phyloP scores from a whole-genome alignment of 495 filamentous ascomycete species.

The Podospora pseudopauciseta region DNA sequence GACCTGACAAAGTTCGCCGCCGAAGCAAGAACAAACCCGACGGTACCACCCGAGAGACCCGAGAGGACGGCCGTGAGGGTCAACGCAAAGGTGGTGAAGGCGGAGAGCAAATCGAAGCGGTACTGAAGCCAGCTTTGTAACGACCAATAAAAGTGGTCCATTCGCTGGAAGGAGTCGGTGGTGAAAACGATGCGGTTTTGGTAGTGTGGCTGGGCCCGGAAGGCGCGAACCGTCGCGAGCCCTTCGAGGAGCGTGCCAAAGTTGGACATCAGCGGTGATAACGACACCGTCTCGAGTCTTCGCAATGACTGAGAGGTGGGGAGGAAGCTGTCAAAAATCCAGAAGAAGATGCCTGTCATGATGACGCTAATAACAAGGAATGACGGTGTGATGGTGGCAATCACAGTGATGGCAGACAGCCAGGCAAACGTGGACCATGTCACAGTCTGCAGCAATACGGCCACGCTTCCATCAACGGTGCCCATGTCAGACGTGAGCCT shows the following conservation, averaged over 20 bases:
- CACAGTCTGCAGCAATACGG: constrained; percentile 61
- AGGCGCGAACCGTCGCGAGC: constrained; percentile 74
- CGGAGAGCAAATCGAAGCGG: constrained; percentile 70
- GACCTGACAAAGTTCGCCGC: constrained; percentile 60
- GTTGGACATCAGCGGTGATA: constrained; percentile 79
- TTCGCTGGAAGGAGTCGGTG: constrained; percentile 80
- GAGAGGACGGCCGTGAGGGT: constrained; percentile 68
- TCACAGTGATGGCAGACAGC: constrained; percentile 67
- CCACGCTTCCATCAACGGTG: constrained; percentile 75
- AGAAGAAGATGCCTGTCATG: constrained; percentile 60
- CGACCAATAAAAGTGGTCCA: constrained; percentile 92
- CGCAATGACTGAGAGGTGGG: constrained; percentile 79
- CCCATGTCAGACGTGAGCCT: constrained; percentile 81
- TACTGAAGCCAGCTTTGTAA: constrained; percentile 77
- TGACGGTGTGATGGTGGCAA: constrained; percentile 66
- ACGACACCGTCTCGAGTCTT: constrained; percentile 76
- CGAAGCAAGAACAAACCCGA: constrained; percentile 69
- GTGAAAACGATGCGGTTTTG: constrained; percentile 70
- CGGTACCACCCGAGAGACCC: constrained; percentile 64
- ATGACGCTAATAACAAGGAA: constrained; percentile 68
- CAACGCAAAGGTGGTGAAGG: constrained; percentile 64
- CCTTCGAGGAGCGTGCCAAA: constrained; percentile 78
- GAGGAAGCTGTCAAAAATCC: constrained; percentile 68
- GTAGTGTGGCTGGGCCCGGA: constrained; percentile 68
- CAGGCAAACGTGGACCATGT: constrained; percentile 63